Base-by-base conservation (phyloP, 192 early-diverging fungal genomes). In the Coemansia nantahalensis region DNA sequence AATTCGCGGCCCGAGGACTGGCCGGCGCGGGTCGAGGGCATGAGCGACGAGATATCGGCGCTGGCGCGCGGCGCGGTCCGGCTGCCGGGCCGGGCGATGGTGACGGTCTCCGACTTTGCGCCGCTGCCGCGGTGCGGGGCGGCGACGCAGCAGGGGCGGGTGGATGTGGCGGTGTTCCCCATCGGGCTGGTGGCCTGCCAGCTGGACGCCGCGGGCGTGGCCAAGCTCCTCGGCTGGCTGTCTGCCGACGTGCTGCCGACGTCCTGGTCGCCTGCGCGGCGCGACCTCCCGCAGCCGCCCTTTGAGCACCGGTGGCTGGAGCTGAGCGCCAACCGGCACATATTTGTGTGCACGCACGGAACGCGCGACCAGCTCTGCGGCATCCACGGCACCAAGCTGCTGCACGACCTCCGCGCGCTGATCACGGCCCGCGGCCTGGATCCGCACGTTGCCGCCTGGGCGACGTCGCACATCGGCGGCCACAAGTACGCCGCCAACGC, bases 401-500 rank as follows among this genome's bases (percentile, higher is more conserved):
- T 71, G 2, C 39, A 59, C 1, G 59, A 66, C 13, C 38, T 78
- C 19, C 50, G 63, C 3, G 24, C 34, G 16, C 48, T 67, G 19
- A 70, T 78, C 2, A 39, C 17, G 17, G 21, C 51, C 11, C 63
- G 52, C 9, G 40, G 38, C 1, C 37, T 78, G 33, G 31, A 21
- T 0, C 51, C 59, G 46, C 55, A 62, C 33, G 32, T 62, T 16
- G 65, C 58, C 6, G 75, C 68, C 1, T 78, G 75, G 75, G 37
- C 55, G 11, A 78, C 75, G 0, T 78, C 68, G 19, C 75, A 78
- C 39, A 51, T 78, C 15, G 75, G 75, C 46, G 75, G 75, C 15
- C 75, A 78, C 59, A 78, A 78, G 39, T 78, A 67, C 33, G 75
- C 75, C 1, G 75, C 75, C 17, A 71, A 71, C 31, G 75, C 59